A percentile compares a stretch with the other conserved stretches of the same genome.
Conservation (phyloP, 495 filamentous ascomycete species). For the Penicillium herquei region DNA sequence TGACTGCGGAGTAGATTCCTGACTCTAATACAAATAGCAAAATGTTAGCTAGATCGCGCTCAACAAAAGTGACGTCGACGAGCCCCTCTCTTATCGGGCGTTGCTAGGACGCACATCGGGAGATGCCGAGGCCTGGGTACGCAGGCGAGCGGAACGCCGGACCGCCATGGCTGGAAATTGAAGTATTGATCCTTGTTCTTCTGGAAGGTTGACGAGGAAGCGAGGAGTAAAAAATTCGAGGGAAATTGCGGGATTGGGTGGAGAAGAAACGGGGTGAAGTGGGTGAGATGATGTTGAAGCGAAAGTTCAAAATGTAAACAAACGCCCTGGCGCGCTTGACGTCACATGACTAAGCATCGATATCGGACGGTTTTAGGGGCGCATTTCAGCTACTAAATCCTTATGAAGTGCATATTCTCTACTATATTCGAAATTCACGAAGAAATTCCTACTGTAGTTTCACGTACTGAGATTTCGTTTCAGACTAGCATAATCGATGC, state of each 20-base stretch:
- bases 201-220: not conserved
- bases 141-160: slow-evolving; percentile 42
- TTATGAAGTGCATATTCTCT: too few relatives aligned
- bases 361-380: too few relatives aligned
- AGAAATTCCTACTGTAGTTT: too few relatives aligned
- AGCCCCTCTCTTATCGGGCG: slow-evolving; percentile 12
- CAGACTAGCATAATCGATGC: not conserved
- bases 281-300: slow-evolving; percentile 9
- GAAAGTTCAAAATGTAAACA: slow-evolving; percentile 26
- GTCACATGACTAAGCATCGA: slow-evolving; percentile 28
- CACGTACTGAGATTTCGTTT: not conserved
- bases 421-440: too few relatives aligned
- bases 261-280: slow-evolving; percentile 4
- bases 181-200: not conserved
- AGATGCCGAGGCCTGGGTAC: slow-evolving; percentile 25
- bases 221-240: not conserved
- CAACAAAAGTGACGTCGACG: slow-evolving; percentile 2
- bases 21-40: not conserved
- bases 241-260: slow-evolving; percentile 4
- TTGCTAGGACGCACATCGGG: slow-evolving; percentile 32
- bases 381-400: too few relatives aligned
- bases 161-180: slow-evolving; percentile 29
- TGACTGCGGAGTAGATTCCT: slow-evolving; percentile 16
- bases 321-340: slow-evolving; percentile 31
- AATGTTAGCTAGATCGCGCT: slow-evolving; percentile 4